These are phyloP conservation scores for Lignosus rhinocerotis DNA, from an alignment of 1,284 basidiomycete genomes.

Conservation along the genomic window DNA sequence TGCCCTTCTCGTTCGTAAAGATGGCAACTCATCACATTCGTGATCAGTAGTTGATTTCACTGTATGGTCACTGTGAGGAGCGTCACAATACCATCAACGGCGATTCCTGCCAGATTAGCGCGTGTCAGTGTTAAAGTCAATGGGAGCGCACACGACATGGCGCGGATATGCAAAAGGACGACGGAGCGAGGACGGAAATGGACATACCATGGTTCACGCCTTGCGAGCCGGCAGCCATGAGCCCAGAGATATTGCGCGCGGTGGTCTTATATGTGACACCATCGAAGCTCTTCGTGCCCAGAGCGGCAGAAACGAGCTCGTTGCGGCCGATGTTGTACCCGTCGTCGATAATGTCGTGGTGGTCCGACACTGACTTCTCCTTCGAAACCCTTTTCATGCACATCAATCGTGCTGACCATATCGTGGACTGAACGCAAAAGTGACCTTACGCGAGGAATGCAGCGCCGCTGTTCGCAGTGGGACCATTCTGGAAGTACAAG, in stretches of 20 bases:
- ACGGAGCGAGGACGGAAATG: not conserved
- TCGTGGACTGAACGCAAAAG: not conserved
- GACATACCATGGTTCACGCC: conserved; percentile 49
- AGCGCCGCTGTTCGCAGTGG: conserved; percentile 54
- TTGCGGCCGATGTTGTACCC: conserved; percentile 58
- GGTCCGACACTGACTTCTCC: conserved; percentile 49
- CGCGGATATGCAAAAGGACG: not conserved
- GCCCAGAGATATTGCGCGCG: conserved; percentile 47
- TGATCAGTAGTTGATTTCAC: conserved; percentile 8
- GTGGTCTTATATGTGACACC: conserved; percentile 52
- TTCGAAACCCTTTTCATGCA: conserved; percentile 50
- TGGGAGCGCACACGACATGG: not conserved
- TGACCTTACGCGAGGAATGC: conserved; percentile 66
- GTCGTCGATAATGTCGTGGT: conserved; percentile 52
- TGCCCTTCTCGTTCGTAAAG: not conserved
- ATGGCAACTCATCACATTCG: not conserved
- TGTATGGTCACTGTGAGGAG: conserved; percentile 46
- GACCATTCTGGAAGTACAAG: conserved; percentile 75
- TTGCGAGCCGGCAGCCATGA: conserved; percentile 49
- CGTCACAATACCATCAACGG: conserved; percentile 47
- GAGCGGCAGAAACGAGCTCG: conserved; percentile 42
- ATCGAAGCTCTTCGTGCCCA: conserved; percentile 42
- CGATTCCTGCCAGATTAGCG: conserved; percentile 37
- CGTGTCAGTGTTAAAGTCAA: not conserved
- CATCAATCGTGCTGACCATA: not conserved